phyloP scores from a whole-genome alignment of 2,329 filamentous ascomycete genomes.

The Dryadomyces quercivorus region DNA sequence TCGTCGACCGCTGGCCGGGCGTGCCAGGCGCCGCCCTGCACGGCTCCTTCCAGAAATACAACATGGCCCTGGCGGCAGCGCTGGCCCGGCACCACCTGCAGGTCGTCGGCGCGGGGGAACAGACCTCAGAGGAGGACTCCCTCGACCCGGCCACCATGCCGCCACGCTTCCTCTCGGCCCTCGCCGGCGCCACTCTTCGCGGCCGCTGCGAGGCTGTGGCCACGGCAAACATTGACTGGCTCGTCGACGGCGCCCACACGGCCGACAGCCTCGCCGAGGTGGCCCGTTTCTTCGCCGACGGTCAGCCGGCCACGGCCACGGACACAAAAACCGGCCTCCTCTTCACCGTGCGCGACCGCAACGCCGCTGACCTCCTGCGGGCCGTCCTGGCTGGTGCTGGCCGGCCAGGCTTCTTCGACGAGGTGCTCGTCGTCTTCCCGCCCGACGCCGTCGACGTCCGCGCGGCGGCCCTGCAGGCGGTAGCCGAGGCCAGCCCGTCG shows the following conservation, averaged over 20 bases:
- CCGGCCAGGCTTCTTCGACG: conserved; percentile 17
- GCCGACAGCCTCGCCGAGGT: conserved; percentile 77
- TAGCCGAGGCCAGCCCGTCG: conserved; percentile 1
- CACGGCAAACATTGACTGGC: conserved; percentile 50
- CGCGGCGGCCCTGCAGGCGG: neutral
- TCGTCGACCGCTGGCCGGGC: conserved; percentile 32
- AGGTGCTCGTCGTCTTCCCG: conserved; percentile 11
- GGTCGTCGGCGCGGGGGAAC: conserved; percentile 1
- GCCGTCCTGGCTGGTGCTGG: conserved; percentile 26
- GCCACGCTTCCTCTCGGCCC: conserved; percentile 35
- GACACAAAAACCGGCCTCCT: conserved; percentile 45
- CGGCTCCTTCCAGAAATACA: conserved; percentile 42
- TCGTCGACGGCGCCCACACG: conserved; percentile 89
- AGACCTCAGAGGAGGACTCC: neutral
- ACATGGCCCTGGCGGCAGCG: conserved; percentile 32
- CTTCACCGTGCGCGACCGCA: conserved; percentile 73
- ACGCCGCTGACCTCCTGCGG: conserved; percentile 40
- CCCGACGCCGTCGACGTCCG: neutral
- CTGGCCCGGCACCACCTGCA: conserved; percentile 16
- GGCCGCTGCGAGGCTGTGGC: conserved; percentile 65
- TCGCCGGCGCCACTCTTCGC: conserved; percentile 64
- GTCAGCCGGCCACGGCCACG: conserved; percentile 18
- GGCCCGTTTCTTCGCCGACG: conserved; percentile 64
- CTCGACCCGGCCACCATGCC: conserved; percentile 19
- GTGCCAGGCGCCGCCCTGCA: conserved; percentile 30